Evolutionary conservation across 768 basidiomycete genomes (phyloP), one percentile per base, ranked within the genome.

Genomic region (Lactifluus piperatus): DNA sequence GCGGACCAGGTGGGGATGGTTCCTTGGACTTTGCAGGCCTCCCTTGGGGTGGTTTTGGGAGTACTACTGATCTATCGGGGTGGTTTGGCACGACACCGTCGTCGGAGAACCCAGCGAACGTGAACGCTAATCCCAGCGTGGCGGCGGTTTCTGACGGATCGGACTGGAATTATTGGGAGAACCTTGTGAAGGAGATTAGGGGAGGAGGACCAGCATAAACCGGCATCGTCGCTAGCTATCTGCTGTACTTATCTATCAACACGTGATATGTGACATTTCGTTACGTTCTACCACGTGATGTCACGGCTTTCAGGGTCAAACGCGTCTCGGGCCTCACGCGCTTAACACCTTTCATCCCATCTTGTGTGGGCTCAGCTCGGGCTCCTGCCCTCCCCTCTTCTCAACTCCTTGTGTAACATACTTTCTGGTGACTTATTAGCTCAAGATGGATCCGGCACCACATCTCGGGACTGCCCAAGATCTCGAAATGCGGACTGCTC

Each of bases 401-500:
- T 56, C 43, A 46, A n/a, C 24, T 16, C 41, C 43, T 47, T 2
- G 9, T 22, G 5, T 22, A 18, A 30, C 14, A 13, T 22, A 8
- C 36, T 30, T 30, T 37, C 54, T 3, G 3, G 30, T 29, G 36
- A n/a, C 27, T 27, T 26, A 8, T 8, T 45, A 29, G 29, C 44
- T 51, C 47, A 45, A 65, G 58, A 79, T 79, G 77, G 77, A 78
- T 60, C 73, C 71, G 64, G 69, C 74, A 63, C 74, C 78, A 46
- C 72, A 72, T 66, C 70, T 76, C 6, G 71, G 73, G 57, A 75
- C 76, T 39, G 76, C 75, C 64, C 71, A 81, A 49, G 87, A 89
- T 71, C 73, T 89, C 41, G 86, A 89, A 73, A 72, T 81, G 68
- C 80, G 84, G 69, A 84, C 85, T 50, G 84, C 85, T 41, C 79